Percentiles rank a stretch among this genome's conserved stretches.
Evolutionary conservation across 2,329 filamentous ascomycete genomes (phyloP).

Genomic region (Stachybotrys elegans): DNA sequence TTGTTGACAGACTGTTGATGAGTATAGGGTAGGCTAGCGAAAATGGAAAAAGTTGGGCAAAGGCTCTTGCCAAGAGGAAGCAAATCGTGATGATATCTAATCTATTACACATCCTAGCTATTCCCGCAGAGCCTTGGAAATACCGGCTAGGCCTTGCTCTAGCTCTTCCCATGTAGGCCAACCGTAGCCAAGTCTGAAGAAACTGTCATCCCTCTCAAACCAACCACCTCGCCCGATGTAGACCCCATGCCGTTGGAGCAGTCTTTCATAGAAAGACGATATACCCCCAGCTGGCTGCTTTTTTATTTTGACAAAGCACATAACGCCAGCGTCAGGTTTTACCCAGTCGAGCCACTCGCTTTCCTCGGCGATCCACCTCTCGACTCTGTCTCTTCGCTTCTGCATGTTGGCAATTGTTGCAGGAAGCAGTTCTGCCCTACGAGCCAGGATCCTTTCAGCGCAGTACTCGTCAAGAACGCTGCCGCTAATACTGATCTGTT

Average conservation of each 20-base stretch:
- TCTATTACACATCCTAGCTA: too few relatives aligned
- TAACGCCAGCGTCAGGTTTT: constrained; percentile 14
- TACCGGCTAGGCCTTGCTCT: constrained; percentile 12
- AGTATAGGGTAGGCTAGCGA: too few relatives aligned
- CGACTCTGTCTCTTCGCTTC: constrained; percentile 13
- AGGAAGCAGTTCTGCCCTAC: constrained; percentile 7
- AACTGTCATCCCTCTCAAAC: constrained; percentile 16
- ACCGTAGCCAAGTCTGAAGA: constrained; percentile 18
- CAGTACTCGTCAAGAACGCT: constrained; percentile 15
- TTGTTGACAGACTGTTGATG: too few relatives aligned
- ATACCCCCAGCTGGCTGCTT: constrained; percentile 12
- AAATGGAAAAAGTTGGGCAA: too few relatives aligned
- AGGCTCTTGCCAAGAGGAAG: too few relatives aligned
- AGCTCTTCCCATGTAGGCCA: constrained; percentile 16
- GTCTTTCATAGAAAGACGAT: constrained; percentile 12
- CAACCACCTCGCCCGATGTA: constrained; percentile 19
- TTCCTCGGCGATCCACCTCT: constrained; percentile 15
- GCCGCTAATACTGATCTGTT: constrained; percentile 17
- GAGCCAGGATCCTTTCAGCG: constrained; percentile 15
- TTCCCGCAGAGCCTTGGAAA: constrained; percentile 11
- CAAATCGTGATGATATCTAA: too few relatives aligned
- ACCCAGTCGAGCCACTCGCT: constrained; percentile 19
- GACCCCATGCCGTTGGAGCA: constrained; percentile 12
- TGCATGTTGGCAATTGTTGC: constrained; percentile 13
- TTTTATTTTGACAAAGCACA: constrained; percentile 18